Conservation (phyloP, 331 rosid species). For the Prunus yedoensis region DNA sequence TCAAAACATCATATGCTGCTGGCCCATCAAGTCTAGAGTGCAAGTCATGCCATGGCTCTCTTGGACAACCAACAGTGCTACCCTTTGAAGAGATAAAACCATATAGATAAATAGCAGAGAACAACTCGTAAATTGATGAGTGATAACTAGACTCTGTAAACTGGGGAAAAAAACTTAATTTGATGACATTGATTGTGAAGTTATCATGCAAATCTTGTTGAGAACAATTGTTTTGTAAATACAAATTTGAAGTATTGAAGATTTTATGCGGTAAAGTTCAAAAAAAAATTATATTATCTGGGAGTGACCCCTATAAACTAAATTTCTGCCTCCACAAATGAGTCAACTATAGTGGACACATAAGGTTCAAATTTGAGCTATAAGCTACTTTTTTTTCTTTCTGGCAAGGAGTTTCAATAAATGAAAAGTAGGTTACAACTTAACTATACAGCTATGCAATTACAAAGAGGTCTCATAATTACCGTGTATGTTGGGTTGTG, state of each 20-base stretch:
- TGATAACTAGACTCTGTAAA: neutral
- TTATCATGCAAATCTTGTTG: neutral
- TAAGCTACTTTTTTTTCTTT: neutral
- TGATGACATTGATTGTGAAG: neutral
- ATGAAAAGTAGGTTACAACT: neutral
- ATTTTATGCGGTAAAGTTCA: neutral
- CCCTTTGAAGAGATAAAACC: slow-evolving; percentile 50
- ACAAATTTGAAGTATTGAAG: neutral
- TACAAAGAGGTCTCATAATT: slow-evolving; percentile 29
- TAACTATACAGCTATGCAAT: slow-evolving; percentile 19
- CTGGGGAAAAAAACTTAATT: neutral
- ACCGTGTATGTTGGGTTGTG: slow-evolving; percentile 95
- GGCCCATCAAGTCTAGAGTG: slow-evolving; percentile 95
- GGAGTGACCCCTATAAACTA: neutral
- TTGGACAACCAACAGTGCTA: slow-evolving; percentile 70
- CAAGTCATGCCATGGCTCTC: slow-evolving; percentile 99
- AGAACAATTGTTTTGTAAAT: neutral
- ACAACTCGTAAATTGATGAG: slow-evolving; percentile 3
- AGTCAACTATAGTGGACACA: neutral
- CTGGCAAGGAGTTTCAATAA: neutral
- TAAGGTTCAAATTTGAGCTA: neutral
- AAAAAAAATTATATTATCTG: neutral
- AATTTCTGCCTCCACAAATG: neutral
- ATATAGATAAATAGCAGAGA: slow-evolving; percentile 9
- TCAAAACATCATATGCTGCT: slow-evolving; percentile 91